A percentile compares a stretch with the other conserved stretches of the same genome.
phyloP scores from a whole-genome alignment of 768 basidiomycete genomes.

The Gloeostereum incarnatum region DNA sequence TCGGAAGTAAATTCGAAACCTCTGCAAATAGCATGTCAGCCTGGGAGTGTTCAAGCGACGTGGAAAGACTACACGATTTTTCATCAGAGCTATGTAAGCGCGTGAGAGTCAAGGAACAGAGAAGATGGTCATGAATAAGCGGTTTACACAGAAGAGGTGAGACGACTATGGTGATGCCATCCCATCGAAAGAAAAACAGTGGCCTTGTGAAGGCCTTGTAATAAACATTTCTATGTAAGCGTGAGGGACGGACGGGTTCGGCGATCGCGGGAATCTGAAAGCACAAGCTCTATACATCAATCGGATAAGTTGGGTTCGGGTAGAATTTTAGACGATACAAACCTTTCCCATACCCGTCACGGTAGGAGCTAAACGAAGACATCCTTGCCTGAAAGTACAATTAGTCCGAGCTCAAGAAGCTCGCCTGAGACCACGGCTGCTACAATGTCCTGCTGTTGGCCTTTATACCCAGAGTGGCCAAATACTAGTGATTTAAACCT shows the following conservation, averaged over 20 bases:
- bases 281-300: constrained; percentile 64
- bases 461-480: constrained; percentile 59
- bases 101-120: neutral
- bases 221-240: neutral
- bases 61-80: constrained; percentile 44
- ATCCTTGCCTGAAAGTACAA: constrained; percentile 42
- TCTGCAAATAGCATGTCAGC: constrained; percentile 28
- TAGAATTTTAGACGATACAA: constrained; percentile 24
- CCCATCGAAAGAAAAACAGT: constrained; percentile 21
- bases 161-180: constrained; percentile 65
- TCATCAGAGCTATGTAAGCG: constrained; percentile 58
- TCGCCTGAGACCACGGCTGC: constrained; percentile 58
- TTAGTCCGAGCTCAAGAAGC: neutral
- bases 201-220: too few species aligned
- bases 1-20: constrained; percentile 66
- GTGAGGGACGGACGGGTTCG: constrained; percentile 31
- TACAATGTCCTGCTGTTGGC: constrained; percentile 70
- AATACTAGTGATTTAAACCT: constrained; percentile 60
- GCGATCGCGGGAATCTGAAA: constrained; percentile 79
- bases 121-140: neutral
- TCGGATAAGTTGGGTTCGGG: neutral
- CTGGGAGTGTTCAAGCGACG: neutral
- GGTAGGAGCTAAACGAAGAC: constrained; percentile 83
- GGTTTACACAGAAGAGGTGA: constrained; percentile 66
- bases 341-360: constrained; percentile 90